Evolutionary conservation across 2,329 filamentous ascomycete genomes (phyloP).

Genomic region (Aureobasidium sp.): DNA sequence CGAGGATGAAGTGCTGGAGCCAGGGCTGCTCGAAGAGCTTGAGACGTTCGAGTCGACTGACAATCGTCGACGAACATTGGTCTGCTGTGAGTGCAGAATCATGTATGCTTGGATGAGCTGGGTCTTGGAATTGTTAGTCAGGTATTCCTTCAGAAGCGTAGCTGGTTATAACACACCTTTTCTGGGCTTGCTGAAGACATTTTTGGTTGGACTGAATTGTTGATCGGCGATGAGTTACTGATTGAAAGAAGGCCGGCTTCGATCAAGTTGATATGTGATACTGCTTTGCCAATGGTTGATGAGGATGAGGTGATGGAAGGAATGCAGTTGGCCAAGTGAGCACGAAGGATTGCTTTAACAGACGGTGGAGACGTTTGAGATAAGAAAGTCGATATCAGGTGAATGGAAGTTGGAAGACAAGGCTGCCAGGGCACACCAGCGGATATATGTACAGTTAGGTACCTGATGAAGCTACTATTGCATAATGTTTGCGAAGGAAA

Average conservation of each 20-base stretch:
- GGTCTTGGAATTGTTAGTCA: constrained; percentile 4
- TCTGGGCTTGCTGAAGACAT: background rate
- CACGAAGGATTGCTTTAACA: background rate
- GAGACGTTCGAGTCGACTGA: constrained; percentile 24
- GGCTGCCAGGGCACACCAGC: background rate
- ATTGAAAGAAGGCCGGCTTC: constrained; percentile 8
- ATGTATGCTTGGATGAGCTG: constrained; percentile 30
- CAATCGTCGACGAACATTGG: constrained; percentile 30
- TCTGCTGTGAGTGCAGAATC: constrained; percentile 32
- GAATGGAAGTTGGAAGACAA: background rate
- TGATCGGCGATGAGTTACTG: background rate
- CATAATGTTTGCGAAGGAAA: constrained; percentile 7
- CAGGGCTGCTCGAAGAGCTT: background rate
- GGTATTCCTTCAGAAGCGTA: background rate
- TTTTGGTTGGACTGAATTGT: background rate
- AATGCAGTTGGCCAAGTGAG: background rate
- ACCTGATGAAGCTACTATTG: background rate
- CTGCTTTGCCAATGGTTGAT: background rate
- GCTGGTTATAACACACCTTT: background rate
- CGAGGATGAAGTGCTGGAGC: background rate
- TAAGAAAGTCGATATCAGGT: background rate
- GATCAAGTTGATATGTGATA: background rate
- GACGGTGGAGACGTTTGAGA: background rate
- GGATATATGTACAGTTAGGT: constrained; percentile 2
- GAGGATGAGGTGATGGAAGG: background rate